A percentile compares a stretch with the other conserved stretches of the same genome.
These are phyloP conservation scores for Odontarrhena argentea DNA, from an alignment of 345 rosid genomes.

Conservation along the genomic window DNA sequence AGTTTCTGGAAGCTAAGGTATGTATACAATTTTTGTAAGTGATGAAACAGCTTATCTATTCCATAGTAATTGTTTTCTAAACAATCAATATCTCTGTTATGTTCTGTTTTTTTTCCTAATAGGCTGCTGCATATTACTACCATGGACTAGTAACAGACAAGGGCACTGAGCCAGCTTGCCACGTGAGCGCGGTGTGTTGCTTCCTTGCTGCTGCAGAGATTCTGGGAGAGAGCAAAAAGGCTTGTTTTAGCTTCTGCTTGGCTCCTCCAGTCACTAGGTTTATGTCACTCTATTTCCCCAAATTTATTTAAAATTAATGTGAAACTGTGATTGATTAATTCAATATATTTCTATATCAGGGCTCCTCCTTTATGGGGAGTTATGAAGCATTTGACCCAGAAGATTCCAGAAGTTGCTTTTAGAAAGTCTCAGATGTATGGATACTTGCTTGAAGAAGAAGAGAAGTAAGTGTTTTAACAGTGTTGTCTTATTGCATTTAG, in stretches of 20 bases:
- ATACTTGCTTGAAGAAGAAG: constrained; percentile 83
- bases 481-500: constrained; percentile 3
- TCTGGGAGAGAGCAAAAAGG: constrained; percentile 80
- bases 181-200: constrained; percentile 73
- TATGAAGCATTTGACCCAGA: constrained; percentile 81
- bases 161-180: constrained; percentile 73
- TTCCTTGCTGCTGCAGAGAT: constrained; percentile 88
- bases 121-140: constrained; percentile 96
- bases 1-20: constrained; percentile 93
- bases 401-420: constrained; percentile 87
- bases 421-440: constrained; percentile 85
- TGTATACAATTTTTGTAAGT: neutral
- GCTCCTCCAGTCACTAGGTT: constrained; percentile 82
- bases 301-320: neutral
- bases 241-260: constrained; percentile 78
- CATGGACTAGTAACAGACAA: constrained; percentile 88
- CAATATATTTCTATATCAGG: constrained; percentile 40
- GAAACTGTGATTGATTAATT: neutral
- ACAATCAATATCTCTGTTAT: neutral
- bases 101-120: constrained; percentile 12
- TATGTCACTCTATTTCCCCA: constrained; percentile 10
- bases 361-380: constrained; percentile 86
- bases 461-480: constrained; percentile 60
- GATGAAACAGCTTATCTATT: neutral
- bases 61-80: neutral